Conservation (phyloP, 1,139 yeast genomes). For the Hanseniaspora uvarum region DNA sequence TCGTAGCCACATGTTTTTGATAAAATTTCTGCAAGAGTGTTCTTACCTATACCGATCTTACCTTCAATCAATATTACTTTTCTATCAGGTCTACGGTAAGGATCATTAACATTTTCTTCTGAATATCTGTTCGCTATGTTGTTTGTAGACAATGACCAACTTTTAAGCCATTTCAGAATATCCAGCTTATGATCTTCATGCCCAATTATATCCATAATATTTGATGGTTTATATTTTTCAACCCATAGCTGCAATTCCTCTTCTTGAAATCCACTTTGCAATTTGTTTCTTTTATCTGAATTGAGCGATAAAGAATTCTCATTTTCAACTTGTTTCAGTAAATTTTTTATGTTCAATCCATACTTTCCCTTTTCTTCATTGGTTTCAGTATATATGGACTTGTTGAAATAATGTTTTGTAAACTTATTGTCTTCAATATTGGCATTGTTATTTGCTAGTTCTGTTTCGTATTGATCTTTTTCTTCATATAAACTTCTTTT, state of each 20-base stretch:
- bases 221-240: conserved; percentile 74
- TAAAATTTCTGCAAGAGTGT: conserved; percentile 75
- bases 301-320: conserved; percentile 16
- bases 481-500: not conserved
- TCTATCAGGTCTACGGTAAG: conserved; percentile 57
- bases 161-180: conserved; percentile 67
- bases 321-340: conserved; percentile 27
- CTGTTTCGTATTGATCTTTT: not conserved
- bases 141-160: conserved; percentile 43
- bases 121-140: conserved; percentile 16
- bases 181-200: conserved; percentile 68
- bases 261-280: not conserved
- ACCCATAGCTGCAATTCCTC: conserved; percentile 43
- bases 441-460: not conserved
- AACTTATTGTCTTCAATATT: conserved; percentile 5
- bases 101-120: conserved; percentile 35
- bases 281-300: not conserved
- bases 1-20: conserved; percentile 76
- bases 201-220: conserved; percentile 65
- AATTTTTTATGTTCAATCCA: conserved; percentile 33
- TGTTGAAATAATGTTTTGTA: conserved; percentile 5
- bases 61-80: conserved; percentile 73
- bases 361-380: conserved; percentile 20
- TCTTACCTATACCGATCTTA: conserved; percentile 90
- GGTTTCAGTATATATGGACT: not conserved